Evolutionary conservation across 2,329 filamentous ascomycete genomes (phyloP).

Genomic region (Penicillium crustosum): DNA sequence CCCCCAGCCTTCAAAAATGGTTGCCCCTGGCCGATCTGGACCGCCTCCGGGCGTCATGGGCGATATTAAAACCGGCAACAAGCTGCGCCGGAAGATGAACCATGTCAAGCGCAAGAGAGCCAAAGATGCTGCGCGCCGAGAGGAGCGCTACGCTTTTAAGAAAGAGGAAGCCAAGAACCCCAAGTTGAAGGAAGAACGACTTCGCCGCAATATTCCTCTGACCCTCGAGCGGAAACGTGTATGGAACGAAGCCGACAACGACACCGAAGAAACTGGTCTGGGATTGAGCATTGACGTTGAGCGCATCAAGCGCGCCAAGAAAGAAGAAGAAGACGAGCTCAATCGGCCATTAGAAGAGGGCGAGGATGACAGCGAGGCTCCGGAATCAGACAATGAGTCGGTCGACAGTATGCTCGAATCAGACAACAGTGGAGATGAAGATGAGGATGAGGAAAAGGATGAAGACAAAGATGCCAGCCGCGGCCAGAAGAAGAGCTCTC

Average conservation of each 20-base stretch:
- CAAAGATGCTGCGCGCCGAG: conserved; percentile 70
- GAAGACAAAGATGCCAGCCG: conserved; percentile 33
- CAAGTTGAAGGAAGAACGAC: conserved; percentile 67
- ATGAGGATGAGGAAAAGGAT: conserved; percentile 51
- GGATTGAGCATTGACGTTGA: conserved; percentile 51
- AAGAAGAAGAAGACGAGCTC: conserved; percentile 47
- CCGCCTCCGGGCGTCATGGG: conserved; percentile 48
- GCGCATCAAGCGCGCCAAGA: conserved; percentile 49
- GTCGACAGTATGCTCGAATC: conserved; percentile 73
- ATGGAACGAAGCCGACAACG: conserved; percentile 74
- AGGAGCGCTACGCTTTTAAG: conserved; percentile 73
- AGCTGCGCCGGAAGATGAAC: conserved; percentile 73
- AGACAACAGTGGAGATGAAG: conserved; percentile 53
- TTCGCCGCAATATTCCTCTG: conserved; percentile 73
- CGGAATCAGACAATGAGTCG: conserved; percentile 55
- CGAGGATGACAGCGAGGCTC: conserved; percentile 44
- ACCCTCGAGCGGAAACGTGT: conserved; percentile 86
- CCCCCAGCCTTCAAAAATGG: conserved; percentile 43
- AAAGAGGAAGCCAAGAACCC: conserved; percentile 85
- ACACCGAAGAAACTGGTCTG: conserved; percentile 46
- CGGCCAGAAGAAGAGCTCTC: conserved; percentile 36
- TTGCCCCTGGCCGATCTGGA: conserved; percentile 45
- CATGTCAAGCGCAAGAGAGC: conserved; percentile 78
- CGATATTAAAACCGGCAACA: conserved; percentile 67
- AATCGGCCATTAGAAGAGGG: conserved; percentile 43